These are phyloP conservation scores for Datura wrightii DNA, from an alignment of 257 asterid genomes.

Conservation along the genomic window DNA sequence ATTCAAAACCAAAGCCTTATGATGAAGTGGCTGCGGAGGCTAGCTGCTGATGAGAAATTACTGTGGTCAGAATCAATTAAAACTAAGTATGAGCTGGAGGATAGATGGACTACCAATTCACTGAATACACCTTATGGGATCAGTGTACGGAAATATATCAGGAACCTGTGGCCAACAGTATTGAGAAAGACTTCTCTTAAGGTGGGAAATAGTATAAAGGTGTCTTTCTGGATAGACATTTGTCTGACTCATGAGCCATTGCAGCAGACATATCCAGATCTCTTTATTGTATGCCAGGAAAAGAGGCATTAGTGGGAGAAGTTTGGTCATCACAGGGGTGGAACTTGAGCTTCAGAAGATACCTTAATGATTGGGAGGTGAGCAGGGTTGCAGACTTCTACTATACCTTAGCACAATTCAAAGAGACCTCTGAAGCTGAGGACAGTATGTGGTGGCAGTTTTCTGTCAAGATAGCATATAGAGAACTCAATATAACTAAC, in stretches of 20 bases:
- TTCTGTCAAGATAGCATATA: too few species aligned
- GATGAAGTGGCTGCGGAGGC: too few species aligned
- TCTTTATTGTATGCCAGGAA: neutral
- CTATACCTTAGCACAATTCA: neutral
- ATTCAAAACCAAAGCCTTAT: too few species aligned
- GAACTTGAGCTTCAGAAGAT: neutral
- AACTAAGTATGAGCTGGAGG: too few species aligned
- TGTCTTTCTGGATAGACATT: neutral
- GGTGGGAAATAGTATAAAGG: neutral
- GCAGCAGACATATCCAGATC: neutral
- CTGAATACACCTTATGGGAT: too few species aligned
- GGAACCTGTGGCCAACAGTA: neutral
- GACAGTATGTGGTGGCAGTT: too few species aligned
- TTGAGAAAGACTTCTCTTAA: too few species aligned
- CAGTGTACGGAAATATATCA: too few species aligned
- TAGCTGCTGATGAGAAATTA: too few species aligned
- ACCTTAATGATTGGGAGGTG: neutral
- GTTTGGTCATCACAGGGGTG: neutral
- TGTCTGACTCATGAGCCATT: neutral
- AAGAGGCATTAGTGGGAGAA: neutral
- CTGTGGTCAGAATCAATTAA: too few species aligned
- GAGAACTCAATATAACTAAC: too few species aligned
- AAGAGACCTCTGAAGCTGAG: neutral
- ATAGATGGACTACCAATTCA: too few species aligned
- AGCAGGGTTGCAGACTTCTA: constrained; percentile 1